A percentile compares a stretch with the other conserved stretches of the same genome.
phyloP scores from a whole-genome alignment of 1,284 basidiomycete species.

The Trichosporon sp. region DNA sequence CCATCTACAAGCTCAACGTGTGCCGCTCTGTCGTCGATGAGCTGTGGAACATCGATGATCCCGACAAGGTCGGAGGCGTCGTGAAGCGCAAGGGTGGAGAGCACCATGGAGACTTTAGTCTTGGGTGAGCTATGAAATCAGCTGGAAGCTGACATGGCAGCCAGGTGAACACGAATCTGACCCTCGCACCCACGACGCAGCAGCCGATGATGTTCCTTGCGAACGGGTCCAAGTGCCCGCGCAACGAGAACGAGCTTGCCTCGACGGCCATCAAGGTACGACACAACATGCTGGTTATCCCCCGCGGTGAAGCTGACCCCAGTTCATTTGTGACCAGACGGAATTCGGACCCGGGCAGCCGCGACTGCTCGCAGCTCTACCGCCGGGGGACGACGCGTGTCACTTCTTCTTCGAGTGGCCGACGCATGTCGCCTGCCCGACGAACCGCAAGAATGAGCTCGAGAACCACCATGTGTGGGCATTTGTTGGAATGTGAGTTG shows the following conservation, averaged over 20 bases:
- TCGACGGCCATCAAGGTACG: conserved; percentile 51
- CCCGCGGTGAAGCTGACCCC: conserved; percentile 13
- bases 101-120: conserved; percentile 37
- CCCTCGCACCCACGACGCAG: conserved; percentile 45
- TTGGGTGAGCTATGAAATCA: conserved; percentile 43
- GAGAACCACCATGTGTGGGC: conserved; percentile 40
- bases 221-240: conserved; percentile 47
- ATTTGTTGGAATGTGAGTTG: conserved; percentile 49
- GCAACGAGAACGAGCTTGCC: conserved; percentile 40
- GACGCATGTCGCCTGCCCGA: conserved; percentile 55
- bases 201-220: conserved; percentile 50
- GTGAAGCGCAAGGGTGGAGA: conserved; percentile 43
- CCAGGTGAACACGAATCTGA: conserved; percentile 39
- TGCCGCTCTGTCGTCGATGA: conserved; percentile 53
- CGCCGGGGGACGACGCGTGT: conserved; percentile 47
- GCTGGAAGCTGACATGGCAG: conserved; percentile 24
- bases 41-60: conserved; percentile 50
- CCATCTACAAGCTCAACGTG: conserved; percentile 52
- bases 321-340: conserved; percentile 53
- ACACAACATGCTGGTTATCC: no score
- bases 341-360: conserved; percentile 51
- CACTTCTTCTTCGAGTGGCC: conserved; percentile 57
- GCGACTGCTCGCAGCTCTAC: conserved; percentile 48
- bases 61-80: conserved; percentile 49
- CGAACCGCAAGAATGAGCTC: conserved; percentile 41